These are phyloP conservation scores for Ustilago curta DNA, from an alignment of 1,284 basidiomycete genomes.

Conservation along the genomic window DNA sequence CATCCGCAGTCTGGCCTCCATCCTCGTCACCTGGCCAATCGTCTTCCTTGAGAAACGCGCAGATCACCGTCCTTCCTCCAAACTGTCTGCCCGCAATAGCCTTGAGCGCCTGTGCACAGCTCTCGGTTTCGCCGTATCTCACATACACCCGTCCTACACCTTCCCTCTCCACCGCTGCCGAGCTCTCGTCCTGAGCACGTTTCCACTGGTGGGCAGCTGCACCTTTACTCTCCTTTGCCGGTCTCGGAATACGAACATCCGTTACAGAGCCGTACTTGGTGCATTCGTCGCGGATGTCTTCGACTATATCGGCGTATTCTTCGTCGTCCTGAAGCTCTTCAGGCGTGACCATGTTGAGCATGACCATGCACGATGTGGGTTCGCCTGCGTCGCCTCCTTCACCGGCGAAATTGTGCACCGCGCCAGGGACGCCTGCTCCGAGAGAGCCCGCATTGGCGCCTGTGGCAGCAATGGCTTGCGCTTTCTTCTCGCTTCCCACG, in stretches of 20 bases:
- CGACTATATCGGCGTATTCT: slow-evolving; percentile 92
- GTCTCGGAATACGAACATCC: slow-evolving; percentile 66
- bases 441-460: slow-evolving; percentile 69
- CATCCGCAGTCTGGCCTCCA: slow-evolving; percentile 56
- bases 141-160: slow-evolving; percentile 96
- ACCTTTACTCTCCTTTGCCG: slow-evolving; percentile 58
- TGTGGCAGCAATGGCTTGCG: slow-evolving; percentile 52
- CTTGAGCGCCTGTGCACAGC: slow-evolving; percentile 80
- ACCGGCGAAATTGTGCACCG: slow-evolving; percentile 69
- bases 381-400: slow-evolving; percentile 57
- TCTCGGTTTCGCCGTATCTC: slow-evolving; percentile 77
- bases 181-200: slow-evolving; percentile 70
- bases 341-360: slow-evolving; percentile 98
- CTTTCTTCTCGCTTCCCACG: slow-evolving; percentile 74
- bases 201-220: slow-evolving; percentile 62
- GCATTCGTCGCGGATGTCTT: slow-evolving; percentile 90
- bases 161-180: slow-evolving; percentile 76
- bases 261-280: slow-evolving; percentile 61
- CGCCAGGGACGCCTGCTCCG: slow-evolving; percentile 50
- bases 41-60: slow-evolving; percentile 69
- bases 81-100: slow-evolving; percentile 90
- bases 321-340: slow-evolving; percentile 91
- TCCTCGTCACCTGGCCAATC: slow-evolving; percentile 65
- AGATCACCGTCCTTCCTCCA: slow-evolving; percentile 84
- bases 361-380: slow-evolving; percentile 83